Percentiles rank a stretch among this genome's conserved stretches.
These are phyloP conservation scores for Cyberlindnera maclurae DNA, from an alignment of 805 yeast genomes.

Conservation along the genomic window DNA sequence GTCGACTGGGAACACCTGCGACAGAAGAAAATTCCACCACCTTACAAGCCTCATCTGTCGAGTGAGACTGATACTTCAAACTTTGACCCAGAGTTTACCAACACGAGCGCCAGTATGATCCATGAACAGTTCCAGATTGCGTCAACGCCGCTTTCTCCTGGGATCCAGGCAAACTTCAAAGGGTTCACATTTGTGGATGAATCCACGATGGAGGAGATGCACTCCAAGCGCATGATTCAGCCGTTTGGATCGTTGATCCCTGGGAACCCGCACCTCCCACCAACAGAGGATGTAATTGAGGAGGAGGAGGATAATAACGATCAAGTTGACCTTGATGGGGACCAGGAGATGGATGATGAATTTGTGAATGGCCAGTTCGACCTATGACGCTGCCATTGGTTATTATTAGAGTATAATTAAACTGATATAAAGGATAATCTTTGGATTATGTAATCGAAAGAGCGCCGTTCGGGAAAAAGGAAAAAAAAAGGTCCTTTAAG, in stretches of 20 bases:
- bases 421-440: too few species aligned
- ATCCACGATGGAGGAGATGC: constrained; percentile 84
- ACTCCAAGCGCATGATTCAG: constrained; percentile 27
- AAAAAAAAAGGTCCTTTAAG: too few species aligned
- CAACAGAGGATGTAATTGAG: constrained; percentile 78
- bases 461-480: too few species aligned
- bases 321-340: constrained; percentile 33
- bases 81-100: constrained; percentile 96
- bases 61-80: constrained; percentile 93
- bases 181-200: constrained; percentile 97
- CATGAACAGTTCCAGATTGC: constrained; percentile 50
- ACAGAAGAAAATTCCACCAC: constrained; percentile 86
- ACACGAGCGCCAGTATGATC: constrained; percentile 78
- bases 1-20: constrained; percentile 81
- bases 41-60: constrained; percentile 88
- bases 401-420: neutral
- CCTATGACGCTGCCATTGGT: constrained; percentile 32
- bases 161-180: constrained; percentile 91
- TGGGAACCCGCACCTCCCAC: constrained; percentile 72
- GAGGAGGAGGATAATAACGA: constrained; percentile 44
- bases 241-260: constrained; percentile 70
- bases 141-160: constrained; percentile 83
- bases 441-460: too few species aligned
- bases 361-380: constrained; percentile 89
- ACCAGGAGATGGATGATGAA: constrained; percentile 68